Base-by-base conservation (phyloP, 2,329 filamentous ascomycete species). In the Huntiella savannae region DNA sequence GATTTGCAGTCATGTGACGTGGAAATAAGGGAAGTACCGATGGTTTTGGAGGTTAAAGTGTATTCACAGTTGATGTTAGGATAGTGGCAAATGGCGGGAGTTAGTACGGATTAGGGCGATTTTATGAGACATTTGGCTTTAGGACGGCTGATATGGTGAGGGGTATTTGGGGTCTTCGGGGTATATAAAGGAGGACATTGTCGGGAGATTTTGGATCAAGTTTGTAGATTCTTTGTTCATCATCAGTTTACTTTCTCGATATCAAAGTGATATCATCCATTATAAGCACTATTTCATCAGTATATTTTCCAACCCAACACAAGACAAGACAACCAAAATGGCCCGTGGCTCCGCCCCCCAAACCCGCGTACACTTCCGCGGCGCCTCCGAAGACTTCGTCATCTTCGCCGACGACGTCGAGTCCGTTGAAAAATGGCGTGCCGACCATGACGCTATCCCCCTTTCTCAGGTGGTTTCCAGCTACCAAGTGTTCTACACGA, bases 401-500 rank as follows among this genome's bases (percentile, higher is more conserved):
- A 60, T 76, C 60, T 75, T 77, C 54, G 59, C 77, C 43, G 73
- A 77, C 52, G 71, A 74, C 54, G 53, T 60, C 46, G 65, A 82
- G 50, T 68, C 71, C 42, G 77, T 84, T 56, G 69, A 82, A 63
- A 78, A 88, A 62, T 96, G 88, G 88, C 76, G 78, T 68, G 66
- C 60, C 4, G 88, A 96, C 68, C 77, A 75, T 59, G 15, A 16
- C 13, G 78, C 73, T 28, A 67, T 91, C 28, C 82, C 91, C 34
- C 66, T 96, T 41, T 73, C 82, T 1, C 78, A 95, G 57, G 87
- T 98, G 48, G 73, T 96, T 47, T 84, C 79, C 49, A 72, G 81
- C 5, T 96, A 84, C 71, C 83, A 93, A 71, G 70, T 98, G 58
- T 93, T 94, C 58, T 68, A 81, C 38, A 93, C 86, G 33, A 82